Percentiles rank a stretch among this genome's conserved stretches.
Conservation (phyloP, 2,329 filamentous ascomycete species). For the Colletotrichum godetiae region DNA sequence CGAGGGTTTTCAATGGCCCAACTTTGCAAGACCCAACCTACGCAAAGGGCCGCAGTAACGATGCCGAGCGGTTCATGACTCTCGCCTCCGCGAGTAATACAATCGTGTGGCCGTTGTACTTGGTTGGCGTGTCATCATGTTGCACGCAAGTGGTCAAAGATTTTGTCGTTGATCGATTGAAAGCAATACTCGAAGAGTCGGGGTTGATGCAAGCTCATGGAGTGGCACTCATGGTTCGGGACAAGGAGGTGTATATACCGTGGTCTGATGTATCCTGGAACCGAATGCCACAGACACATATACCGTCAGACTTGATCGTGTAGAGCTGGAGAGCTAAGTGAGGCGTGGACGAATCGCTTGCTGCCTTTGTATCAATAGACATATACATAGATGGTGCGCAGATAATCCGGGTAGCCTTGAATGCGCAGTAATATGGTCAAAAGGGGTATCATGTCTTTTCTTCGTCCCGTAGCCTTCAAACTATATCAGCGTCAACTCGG, state of each 20-base stretch:
- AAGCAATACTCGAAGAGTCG: constrained; percentile 57
- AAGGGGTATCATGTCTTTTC: constrained; percentile 32
- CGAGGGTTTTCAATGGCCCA: constrained; percentile 38
- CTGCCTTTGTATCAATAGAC: not conserved
- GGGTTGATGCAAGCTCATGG: constrained; percentile 57
- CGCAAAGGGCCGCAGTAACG: constrained; percentile 46
- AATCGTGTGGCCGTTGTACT: constrained; percentile 62
- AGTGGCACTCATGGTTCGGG: constrained; percentile 55
- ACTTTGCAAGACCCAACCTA: constrained; percentile 54
- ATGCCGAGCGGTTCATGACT: constrained; percentile 59
- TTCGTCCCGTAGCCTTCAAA: not conserved
- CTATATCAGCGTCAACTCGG: not conserved
- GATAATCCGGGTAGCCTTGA: not conserved
- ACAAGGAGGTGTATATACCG: constrained; percentile 44
- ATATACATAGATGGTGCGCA: not conserved
- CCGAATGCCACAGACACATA: constrained; percentile 43
- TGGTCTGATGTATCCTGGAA: constrained; percentile 39
- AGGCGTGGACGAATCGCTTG: not conserved
- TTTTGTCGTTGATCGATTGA: constrained; percentile 58
- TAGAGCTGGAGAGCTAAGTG: constrained; percentile 31
- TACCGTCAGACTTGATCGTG: constrained; percentile 42
- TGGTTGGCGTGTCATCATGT: constrained; percentile 59
- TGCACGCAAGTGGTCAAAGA: constrained; percentile 53
- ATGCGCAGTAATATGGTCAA: not conserved
- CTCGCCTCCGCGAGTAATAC: constrained; percentile 60